phyloP scores from a whole-genome alignment of 768 basidiomycete genomes.

The Serendipita indica region DNA sequence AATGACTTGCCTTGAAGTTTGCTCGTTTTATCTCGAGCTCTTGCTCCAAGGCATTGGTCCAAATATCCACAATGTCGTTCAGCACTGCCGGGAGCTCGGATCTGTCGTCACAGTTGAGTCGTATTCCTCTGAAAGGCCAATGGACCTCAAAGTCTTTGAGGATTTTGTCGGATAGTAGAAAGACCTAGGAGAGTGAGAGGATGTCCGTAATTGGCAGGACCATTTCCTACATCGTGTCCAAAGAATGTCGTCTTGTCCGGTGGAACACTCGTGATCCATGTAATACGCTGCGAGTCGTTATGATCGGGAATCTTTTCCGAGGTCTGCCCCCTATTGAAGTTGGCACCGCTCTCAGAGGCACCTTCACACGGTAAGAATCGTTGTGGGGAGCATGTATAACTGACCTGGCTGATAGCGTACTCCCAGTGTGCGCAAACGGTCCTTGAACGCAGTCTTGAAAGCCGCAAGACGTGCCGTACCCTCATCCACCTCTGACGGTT shows the following conservation, averaged over 20 bases:
- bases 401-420: slow-evolving; percentile 28
- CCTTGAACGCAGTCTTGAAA: slow-evolving; percentile 55
- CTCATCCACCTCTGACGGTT: slow-evolving; percentile 39
- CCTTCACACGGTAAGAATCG: slow-evolving; percentile 39
- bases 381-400: slow-evolving; percentile 73
- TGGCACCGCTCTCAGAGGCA: slow-evolving; percentile 20
- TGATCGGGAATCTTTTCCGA: slow-evolving; percentile 75
- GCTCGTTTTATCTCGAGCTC: slow-evolving; percentile 37
- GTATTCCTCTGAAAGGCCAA: slow-evolving; percentile 69
- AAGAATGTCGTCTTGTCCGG: slow-evolving; percentile 24
- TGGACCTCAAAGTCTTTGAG: slow-evolving; percentile 54
- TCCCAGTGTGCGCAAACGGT: slow-evolving; percentile 35
- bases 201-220: neutral
- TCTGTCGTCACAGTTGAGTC: slow-evolving; percentile 68
- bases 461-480: slow-evolving; percentile 45
- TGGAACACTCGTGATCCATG: slow-evolving; percentile 56
- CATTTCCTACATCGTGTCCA: slow-evolving; percentile 15
- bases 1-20: slow-evolving; percentile 43
- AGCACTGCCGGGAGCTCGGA: slow-evolving; percentile 40
- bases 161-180: slow-evolving; percentile 54
- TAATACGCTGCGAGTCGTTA: slow-evolving; percentile 68
- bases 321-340: slow-evolving; percentile 51
- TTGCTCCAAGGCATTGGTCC: slow-evolving; percentile 44
- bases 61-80: slow-evolving; percentile 62
- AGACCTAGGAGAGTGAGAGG: slow-evolving; percentile 32